These are phyloP conservation scores for Jackrogersella multiformis DNA, from an alignment of 495 filamentous ascomycete species.

Conservation along the genomic window DNA sequence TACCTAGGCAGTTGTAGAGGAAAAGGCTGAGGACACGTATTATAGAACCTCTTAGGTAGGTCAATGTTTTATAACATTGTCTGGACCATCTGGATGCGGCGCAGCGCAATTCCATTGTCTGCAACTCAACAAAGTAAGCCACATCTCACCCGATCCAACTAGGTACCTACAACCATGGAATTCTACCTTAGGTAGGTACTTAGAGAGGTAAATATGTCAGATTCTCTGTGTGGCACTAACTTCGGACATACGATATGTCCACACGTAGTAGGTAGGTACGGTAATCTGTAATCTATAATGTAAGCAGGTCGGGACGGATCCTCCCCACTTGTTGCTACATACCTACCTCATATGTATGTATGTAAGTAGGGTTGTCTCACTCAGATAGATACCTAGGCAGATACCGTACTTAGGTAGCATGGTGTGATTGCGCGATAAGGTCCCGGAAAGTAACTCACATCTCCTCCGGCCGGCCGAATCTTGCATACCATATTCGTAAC, in stretches of 20 bases:
- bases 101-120: neutral
- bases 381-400: conserved; percentile 12
- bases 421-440: conserved; percentile 26
- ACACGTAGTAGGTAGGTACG: neutral
- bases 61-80: neutral
- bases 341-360: too few relatives aligned
- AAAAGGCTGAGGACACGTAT: conserved; percentile 18
- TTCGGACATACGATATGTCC: conserved; percentile 26
- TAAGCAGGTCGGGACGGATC: conserved; percentile 22
- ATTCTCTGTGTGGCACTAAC: conserved; percentile 9
- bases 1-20: too few relatives aligned
- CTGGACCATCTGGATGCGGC: conserved; percentile 3
- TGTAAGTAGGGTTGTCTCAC: too few relatives aligned
- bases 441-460: conserved; percentile 9
- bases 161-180: too few relatives aligned
- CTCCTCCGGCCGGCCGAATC: neutral
- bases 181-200: too few relatives aligned
- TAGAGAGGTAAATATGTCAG: too few relatives aligned
- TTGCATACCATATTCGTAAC: conserved; percentile 3
- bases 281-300: neutral
- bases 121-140: conserved; percentile 18
- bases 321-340: conserved; percentile 20
- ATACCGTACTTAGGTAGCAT: conserved; percentile 6
- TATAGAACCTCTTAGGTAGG: neutral
- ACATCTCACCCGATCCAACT: conserved; percentile 15